phyloP scores from a whole-genome alignment of 2,329 filamentous ascomycete species.

The Nakataea oryzae region DNA sequence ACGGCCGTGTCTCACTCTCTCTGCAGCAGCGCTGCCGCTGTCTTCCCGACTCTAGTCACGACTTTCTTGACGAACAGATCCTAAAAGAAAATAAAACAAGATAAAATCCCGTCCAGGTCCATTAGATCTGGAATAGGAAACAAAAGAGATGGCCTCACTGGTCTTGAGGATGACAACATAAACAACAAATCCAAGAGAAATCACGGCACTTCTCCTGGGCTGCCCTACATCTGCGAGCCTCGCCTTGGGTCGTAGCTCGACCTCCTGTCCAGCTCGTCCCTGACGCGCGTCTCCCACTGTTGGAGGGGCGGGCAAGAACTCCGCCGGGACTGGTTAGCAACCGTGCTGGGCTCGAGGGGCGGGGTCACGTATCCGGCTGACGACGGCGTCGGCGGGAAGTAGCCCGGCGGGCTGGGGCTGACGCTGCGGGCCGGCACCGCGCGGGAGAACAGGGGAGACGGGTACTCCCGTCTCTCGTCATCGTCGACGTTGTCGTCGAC shows the following conservation, averaged over 20 bases:
- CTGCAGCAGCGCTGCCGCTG: too few relatives aligned
- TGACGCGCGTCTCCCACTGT: slow-evolving; percentile 2
- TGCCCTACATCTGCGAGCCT: background rate
- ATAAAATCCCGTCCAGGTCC: too few relatives aligned
- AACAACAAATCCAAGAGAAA: background rate
- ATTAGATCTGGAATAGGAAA: too few relatives aligned
- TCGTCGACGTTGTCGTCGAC: background rate
- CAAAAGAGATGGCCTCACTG: too few relatives aligned
- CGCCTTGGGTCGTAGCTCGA: background rate
- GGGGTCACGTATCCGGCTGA: background rate
- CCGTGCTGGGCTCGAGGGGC: background rate
- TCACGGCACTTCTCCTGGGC: background rate
- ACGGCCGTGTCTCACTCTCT: background rate
- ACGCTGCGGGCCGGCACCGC: background rate
- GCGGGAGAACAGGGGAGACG: background rate
- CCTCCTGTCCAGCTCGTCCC: background rate
- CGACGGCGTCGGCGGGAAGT: background rate
- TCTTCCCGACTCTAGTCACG: background rate
- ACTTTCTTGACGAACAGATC: too few relatives aligned
- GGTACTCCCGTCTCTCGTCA: background rate
- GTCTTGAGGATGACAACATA: too few relatives aligned
- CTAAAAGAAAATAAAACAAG: too few relatives aligned
- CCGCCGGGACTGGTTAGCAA: background rate
- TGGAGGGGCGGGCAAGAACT: background rate
- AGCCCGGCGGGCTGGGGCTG: background rate